Base-by-base conservation (phyloP, 2,329 filamentous ascomycete genomes). In the Botrytis aclada region DNA sequence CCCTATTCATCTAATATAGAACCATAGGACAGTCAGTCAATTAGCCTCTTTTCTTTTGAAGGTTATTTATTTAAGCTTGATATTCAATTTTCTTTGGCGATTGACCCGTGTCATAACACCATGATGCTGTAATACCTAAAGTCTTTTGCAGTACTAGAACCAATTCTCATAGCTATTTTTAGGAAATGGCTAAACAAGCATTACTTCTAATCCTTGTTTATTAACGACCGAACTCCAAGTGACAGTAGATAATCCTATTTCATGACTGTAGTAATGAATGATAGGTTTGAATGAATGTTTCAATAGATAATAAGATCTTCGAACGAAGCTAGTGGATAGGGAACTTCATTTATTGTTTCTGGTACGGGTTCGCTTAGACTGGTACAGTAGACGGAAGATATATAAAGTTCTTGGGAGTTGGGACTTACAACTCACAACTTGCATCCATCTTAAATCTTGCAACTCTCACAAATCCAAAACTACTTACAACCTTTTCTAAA, bases 191-290 rank as follows among this genome's bases (percentile, higher is more conserved):
- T 25, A 14, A 14, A 14, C 1, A 4, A 1, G 1, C n/a, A 6
- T n/a, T n/a, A n/a, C 12, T 51, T 51, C 10, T 14, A 6, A 12
- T n/a, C 10, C 5, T n/a, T 10, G 6, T n/a, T n/a, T 14, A 4
- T 14, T 6, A 1, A 14, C 10, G 4, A 6, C 1, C 25, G 5
- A n/a, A 51, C 22, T n/a, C 25, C 18, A n/a, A n/a, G 22, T 51
- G 9, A 51, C 45, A 47, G 12, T 14, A 1, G 2, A 12, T 12
- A 25, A 14, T 51, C 14, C 25, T 6, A 6, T 51, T 47, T n/a
- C 1, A 1, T 6, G 0, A 14, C 22, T 51, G 7, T n/a, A 3
- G 0, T 51, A 14, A n/a, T n/a, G 47, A 51, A 51, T 14, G 1
- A 14, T 14, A 51, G 47, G 22, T n/a, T n/a, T 0, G 47, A n/a